A percentile compares a stretch with the other conserved stretches of the same genome.
phyloP scores from a whole-genome alignment of 192 early-diverging fungal species.

The Fimicolochytrium jonesii region DNA sequence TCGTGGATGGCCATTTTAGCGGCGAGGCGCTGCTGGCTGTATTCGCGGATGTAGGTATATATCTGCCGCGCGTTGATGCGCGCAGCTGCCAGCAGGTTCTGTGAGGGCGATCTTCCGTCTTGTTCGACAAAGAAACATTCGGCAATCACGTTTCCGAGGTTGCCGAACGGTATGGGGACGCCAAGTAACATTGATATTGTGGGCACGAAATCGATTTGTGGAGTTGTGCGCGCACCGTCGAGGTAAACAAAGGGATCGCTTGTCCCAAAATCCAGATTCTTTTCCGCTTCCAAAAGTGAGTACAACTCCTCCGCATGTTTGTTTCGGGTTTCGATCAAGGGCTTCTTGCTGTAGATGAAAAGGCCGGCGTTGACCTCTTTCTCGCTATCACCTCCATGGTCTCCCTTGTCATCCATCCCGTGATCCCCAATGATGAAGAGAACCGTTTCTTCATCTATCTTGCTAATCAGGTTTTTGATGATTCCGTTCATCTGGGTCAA shows the following conservation, averaged over 20 bases:
- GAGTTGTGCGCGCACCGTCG: constrained; percentile 51
- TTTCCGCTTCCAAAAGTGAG: not conserved
- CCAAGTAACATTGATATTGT: constrained; percentile 77
- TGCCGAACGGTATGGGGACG: constrained; percentile 90
- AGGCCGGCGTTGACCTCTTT: constrained; percentile 83
- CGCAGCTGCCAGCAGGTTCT: constrained; percentile 49
- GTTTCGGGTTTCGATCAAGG: constrained; percentile 18
- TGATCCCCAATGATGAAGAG: constrained; percentile 94
- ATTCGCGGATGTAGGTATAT: constrained; percentile 56
- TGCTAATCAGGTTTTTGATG: constrained; percentile 57
- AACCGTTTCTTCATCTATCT: constrained; percentile 72
- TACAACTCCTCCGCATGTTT: not conserved
- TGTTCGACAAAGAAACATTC: constrained; percentile 62
- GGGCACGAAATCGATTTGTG: constrained; percentile 90
- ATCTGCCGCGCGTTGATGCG: constrained; percentile 69
- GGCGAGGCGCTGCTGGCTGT: constrained; percentile 47
- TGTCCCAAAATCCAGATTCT: constrained; percentile 15
- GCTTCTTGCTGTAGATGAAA: constrained; percentile 72
- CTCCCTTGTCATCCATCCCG: constrained; percentile 92
- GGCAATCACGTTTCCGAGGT: constrained; percentile 82
- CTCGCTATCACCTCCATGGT: constrained; percentile 94
- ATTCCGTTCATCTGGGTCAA: constrained; percentile 81
- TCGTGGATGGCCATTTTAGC: constrained; percentile 49
- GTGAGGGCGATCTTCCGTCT: not conserved
- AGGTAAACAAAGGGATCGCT: constrained; percentile 27